Conservation (phyloP, 805 yeast genomes). For the Pachysolen tannophilus region DNA sequence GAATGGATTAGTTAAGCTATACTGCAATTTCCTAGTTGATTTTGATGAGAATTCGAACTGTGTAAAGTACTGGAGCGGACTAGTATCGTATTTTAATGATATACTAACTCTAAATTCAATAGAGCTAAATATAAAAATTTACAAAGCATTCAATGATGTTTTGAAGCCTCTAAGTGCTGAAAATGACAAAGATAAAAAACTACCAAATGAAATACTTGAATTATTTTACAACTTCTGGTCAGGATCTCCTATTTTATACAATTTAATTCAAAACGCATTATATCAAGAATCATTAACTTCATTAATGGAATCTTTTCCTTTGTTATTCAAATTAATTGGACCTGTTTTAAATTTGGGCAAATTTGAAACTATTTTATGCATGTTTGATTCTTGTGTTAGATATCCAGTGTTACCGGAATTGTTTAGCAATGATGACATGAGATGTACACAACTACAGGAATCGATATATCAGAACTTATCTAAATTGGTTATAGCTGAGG, state of each 20-base stretch:
- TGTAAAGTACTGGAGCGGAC: constrained; percentile 43
- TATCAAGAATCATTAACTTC: constrained; percentile 58
- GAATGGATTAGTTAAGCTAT: constrained; percentile 60
- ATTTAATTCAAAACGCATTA: constrained; percentile 23
- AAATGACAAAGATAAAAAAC: constrained; percentile 4
- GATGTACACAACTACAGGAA: constrained; percentile 57
- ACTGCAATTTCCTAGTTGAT: constrained; percentile 36
- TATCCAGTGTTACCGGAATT: constrained; percentile 65
- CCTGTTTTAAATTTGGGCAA: constrained; percentile 24
- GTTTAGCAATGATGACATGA: constrained; percentile 38
- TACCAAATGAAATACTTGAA: constrained; percentile 26
- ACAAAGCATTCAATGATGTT: constrained; percentile 42
- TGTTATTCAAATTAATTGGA: constrained; percentile 31
- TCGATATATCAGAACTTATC: constrained; percentile 45
- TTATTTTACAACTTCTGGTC: constrained; percentile 46
- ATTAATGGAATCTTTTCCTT: constrained; percentile 44
- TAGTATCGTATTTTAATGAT: constrained; percentile 40
- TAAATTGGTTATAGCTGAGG: constrained; percentile 15
- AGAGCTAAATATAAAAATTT: constrained; percentile 49
- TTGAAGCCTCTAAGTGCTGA: constrained; percentile 24
- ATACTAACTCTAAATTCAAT: constrained; percentile 31
- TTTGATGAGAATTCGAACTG: constrained; percentile 21
- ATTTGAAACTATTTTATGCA: constrained; percentile 44
- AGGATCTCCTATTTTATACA: constrained; percentile 34
- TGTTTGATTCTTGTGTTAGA: constrained; percentile 57